Evolutionary conservation across 2,329 filamentous ascomycete genomes (phyloP), one percentile per base, ranked within the genome.

Genomic region (Calonectria henricotiae): DNA sequence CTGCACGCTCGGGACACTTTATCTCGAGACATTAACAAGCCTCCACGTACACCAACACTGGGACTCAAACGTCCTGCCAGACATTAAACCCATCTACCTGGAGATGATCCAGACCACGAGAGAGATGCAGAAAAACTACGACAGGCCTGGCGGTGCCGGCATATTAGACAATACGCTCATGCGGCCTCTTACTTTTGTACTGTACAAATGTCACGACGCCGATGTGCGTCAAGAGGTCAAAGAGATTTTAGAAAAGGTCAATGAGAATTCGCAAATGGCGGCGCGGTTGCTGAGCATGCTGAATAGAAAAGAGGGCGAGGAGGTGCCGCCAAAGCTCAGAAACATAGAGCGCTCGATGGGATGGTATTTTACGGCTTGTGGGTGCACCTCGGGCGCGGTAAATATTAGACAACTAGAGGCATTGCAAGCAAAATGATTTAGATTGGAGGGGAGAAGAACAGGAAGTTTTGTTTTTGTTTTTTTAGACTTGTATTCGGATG

Each of bases 311-410:
- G 30, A 54, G 13, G 61, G 58, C 5, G 35, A 68, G 2, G 47
- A 75, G 2, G 44, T 75, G 4, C 65, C 74, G 1, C 20, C 47
- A 20, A 71, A 74, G 30, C 32, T 76, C 37, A 76, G 63, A 43
- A 76, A 76, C 17, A 69, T 76, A 15, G 74, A 76, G n/a, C 68
- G 74, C 13, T 67, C 72, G 1, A 32, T 76, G 17, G 74, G 74
- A 0, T 76, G 74, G 74, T 71, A 76, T 51, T 61, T 76, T 5
- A 70, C 68, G 1, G 32, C 68, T 3, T 72, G 70, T 20, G 68
- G 68, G 7, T 70, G 70, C 15, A 65, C 49, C 13, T 64, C 67
- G 37, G 44, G 62, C 4, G 39, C 67, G 32, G 32, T 65, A 30
- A 44, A 11, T 15, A 62, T 55, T 41, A 15, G 47, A 17, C 60